phyloP scores from a whole-genome alignment of 495 filamentous ascomycete species.

The Podospora tetraspora region DNA sequence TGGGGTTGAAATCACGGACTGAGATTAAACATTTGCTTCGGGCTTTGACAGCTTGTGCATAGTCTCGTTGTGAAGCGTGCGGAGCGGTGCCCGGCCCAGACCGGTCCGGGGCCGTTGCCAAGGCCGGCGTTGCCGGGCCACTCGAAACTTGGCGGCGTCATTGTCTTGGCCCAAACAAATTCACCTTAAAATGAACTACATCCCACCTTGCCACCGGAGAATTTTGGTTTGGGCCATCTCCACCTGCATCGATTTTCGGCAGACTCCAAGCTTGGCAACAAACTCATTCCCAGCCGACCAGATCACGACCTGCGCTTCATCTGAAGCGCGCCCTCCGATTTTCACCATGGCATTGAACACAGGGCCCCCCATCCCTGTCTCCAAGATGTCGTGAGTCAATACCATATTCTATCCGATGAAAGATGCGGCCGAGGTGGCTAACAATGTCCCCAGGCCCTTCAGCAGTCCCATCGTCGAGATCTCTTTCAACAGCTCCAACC shows the following conservation, averaged over 20 bases:
- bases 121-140: neutral
- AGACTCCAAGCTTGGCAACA: neutral
- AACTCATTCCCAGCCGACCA: neutral
- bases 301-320: neutral
- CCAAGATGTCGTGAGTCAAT: neutral
- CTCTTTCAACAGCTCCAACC: no score
- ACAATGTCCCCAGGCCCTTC: constrained; percentile 26
- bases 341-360: neutral
- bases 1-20: no score
- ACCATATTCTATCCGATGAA: no score
- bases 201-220: neutral
- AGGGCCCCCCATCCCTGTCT: neutral
- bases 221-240: neutral
- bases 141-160: neutral
- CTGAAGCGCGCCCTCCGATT: neutral
- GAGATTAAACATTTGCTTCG: no score
- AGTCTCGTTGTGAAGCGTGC: no score
- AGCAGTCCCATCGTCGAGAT: constrained; percentile 15
- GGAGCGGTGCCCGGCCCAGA: neutral
- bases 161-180: neutral
- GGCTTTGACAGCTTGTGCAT: no score
- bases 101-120: neutral
- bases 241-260: no score
- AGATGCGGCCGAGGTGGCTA: neutral
- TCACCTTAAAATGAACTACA: neutral